These are phyloP conservation scores for Hortaea werneckii DNA, from an alignment of 2,329 filamentous ascomycete species.

Conservation along the genomic window DNA sequence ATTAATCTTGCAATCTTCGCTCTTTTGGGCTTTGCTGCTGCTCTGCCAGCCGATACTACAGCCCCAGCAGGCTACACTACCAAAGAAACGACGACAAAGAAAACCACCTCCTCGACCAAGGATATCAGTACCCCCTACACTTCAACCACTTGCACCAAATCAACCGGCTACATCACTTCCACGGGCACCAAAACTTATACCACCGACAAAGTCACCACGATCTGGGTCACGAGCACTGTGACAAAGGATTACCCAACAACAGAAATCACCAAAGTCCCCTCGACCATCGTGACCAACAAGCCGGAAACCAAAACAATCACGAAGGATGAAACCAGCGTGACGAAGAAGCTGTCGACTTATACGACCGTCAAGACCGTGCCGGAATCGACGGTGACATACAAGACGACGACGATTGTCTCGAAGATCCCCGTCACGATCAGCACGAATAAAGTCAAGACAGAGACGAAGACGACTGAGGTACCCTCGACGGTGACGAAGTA, in stretches of 20 bases:
- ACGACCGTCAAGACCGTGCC: neutral
- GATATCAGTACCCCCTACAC: neutral
- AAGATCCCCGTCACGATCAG: neutral
- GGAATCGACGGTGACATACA: neutral
- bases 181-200: neutral
- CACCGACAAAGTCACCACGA: neutral
- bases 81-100: neutral
- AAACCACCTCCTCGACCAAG: neutral
- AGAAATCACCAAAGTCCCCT: neutral
- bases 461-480: neutral
- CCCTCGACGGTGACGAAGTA: neutral
- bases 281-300: neutral
- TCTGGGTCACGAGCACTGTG: neutral
- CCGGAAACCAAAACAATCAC: neutral
- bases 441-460: neutral
- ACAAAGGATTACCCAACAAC: neutral
- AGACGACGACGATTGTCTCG: neutral
- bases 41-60: neutral
- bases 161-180: neutral
- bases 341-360: neutral
- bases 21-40: slow-evolving; percentile 2
- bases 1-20: slow-evolving; percentile 2
- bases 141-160: neutral
- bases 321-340: neutral
- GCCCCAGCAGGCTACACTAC: neutral